Evolutionary conservation across 1,284 basidiomycete genomes (phyloP), one percentile per base, ranked within the genome.

Genomic region (Athelia sp.): DNA sequence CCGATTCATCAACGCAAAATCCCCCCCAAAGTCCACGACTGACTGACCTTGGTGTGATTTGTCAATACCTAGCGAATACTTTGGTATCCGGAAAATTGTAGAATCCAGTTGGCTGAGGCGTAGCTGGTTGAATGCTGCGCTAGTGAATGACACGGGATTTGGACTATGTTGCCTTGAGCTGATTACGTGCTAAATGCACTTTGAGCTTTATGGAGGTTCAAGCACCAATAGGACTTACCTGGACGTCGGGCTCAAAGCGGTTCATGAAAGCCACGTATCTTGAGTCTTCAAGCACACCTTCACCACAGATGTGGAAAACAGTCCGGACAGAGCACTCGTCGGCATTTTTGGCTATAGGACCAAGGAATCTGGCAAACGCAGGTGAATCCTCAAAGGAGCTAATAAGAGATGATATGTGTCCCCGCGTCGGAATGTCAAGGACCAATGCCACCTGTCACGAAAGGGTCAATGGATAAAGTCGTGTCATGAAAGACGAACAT

Each of bases 71-170:
- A 35, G 76, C 57, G 1, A 63, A 69, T 59, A 77, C 83, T 49
- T 82, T 73, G 1, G 87, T 87, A 4, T 89, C 60, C 0, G 79
- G 71, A 97, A 98, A 58, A 95, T 80, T 1, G 78, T 63, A 0
- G 74, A 54, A 59, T 97, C 90, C 31, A 97, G 70, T 50, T 84
- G 70, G 54, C 81, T 82, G 4, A 97, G 74, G 40, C 82, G 78
- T 17, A 92, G 72, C 48, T 89, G 84, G 52, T 82, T 81, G 57
- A 81, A 82, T 2, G 87, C 85, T 9, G 85, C 79, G 19, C 83
- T 86, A 0, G 83, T 86, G 61, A 91, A 95, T 14, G 84, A 83
- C 21, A 90, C 72, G 3, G 77, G 80, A 65, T 96, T 81, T 3
- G 82, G 67, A 36, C 71, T 69, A 49, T 84, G 71, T 52, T 79